Evolutionary conservation across 176 grass and related monocot species (phyloP).

Genomic region (Alopecurus myosuroides): DNA sequence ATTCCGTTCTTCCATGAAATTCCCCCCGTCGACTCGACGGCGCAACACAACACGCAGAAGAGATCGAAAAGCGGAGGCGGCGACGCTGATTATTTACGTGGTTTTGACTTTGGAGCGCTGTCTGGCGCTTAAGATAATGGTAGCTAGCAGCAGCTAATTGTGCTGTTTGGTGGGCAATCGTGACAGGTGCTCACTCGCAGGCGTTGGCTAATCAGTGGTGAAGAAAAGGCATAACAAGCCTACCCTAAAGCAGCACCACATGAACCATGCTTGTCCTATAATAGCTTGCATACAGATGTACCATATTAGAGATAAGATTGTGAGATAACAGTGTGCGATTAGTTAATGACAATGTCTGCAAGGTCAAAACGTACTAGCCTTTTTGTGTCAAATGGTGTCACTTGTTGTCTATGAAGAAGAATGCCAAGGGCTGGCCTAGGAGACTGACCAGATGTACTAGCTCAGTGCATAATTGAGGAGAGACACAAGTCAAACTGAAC

Average conservation of each 20-base stretch:
- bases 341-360: background rate
- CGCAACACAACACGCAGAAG: conserved; percentile 24
- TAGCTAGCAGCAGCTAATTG: conserved; percentile 23
- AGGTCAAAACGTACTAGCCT: background rate
- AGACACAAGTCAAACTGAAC: background rate
- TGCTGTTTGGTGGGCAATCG: conserved; percentile 48
- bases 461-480: background rate
- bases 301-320: background rate
- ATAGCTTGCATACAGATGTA: conserved; percentile 8
- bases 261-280: conserved; percentile 38
- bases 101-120: conserved; percentile 61
- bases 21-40: conserved; percentile 12
- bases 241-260: conserved; percentile 44
- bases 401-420: too few relatives aligned
- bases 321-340: background rate
- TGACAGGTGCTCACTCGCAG: conserved; percentile 3
- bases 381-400: too few relatives aligned
- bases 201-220: conserved; percentile 48
- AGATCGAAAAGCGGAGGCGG: conserved; percentile 24
- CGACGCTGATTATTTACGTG: conserved; percentile 28
- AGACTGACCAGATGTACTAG: background rate
- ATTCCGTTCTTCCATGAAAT: background rate
- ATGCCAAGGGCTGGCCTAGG: too few relatives aligned
- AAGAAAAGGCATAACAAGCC: conserved; percentile 30
- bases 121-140: conserved; percentile 28